Evolutionary conservation across 2,329 filamentous ascomycete species (phyloP).

Genomic region (Fusarium heterosporum): DNA sequence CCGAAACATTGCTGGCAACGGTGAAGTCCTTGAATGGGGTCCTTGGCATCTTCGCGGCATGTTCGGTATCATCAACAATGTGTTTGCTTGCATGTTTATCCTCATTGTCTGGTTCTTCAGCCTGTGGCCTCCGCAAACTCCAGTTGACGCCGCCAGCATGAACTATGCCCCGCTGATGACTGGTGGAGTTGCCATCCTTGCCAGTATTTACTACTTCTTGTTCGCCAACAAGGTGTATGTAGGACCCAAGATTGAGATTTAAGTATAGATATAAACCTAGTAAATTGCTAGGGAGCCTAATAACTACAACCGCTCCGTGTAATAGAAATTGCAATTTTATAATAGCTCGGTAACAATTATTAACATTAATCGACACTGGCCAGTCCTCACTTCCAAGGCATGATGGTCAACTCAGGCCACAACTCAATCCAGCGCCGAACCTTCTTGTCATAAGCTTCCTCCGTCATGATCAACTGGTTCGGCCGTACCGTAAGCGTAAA

Average conservation of each 20-base stretch:
- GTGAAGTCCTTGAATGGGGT: slow-evolving; percentile 57
- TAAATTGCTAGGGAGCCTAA: background rate
- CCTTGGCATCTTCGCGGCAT: slow-evolving; percentile 65
- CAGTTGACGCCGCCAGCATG: slow-evolving; percentile 50
- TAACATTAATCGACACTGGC: background rate
- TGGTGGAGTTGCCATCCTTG: slow-evolving; percentile 55
- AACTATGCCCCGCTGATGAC: slow-evolving; percentile 62
- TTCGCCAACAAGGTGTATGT: slow-evolving; percentile 56
- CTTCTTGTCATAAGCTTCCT: slow-evolving; percentile 49
- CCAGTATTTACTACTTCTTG: slow-evolving; percentile 58
- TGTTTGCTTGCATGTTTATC: slow-evolving; percentile 64
- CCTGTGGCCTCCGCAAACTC: slow-evolving; percentile 57
- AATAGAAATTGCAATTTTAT: background rate
- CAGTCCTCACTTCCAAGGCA: slow-evolving; percentile 41
- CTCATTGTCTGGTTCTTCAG: slow-evolving; percentile 67
- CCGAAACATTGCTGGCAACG: slow-evolving; percentile 27
- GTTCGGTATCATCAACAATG: slow-evolving; percentile 65
- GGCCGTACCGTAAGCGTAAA: slow-evolving; percentile 52
- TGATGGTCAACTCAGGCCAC: slow-evolving; percentile 47
- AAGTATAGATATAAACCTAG: no score
- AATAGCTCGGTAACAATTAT: background rate
- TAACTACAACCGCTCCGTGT: background rate
- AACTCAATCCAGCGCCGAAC: slow-evolving; percentile 47
- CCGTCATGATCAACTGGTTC: slow-evolving; percentile 46
- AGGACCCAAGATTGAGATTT: slow-evolving; percentile 54